phyloP scores from a whole-genome alignment of 2,329 filamentous ascomycete species.

The Ophiostoma novo-ulmi region DNA sequence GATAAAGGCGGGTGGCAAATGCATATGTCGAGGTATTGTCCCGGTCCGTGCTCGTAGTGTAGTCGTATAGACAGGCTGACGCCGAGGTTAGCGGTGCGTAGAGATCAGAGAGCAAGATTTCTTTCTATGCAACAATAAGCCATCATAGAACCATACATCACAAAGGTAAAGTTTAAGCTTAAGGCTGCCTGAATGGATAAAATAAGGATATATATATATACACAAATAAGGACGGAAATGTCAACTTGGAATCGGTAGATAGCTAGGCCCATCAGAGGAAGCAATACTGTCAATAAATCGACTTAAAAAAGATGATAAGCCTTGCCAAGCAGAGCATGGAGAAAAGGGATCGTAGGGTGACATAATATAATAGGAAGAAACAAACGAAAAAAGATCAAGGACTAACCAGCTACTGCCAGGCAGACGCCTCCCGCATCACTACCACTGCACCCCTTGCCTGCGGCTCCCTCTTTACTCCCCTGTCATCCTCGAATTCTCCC shows the following conservation, averaged over 20 bases:
- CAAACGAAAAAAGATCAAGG: background rate
- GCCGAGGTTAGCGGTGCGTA: too few relatives aligned
- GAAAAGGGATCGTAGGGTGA: background rate
- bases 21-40: background rate
- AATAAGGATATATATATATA: too few relatives aligned
- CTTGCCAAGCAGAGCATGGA: background rate
- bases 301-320: background rate
- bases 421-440: background rate
- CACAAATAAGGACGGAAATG: too few relatives aligned
- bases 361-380: background rate
- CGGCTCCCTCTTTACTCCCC: background rate
- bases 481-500: background rate
- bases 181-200: background rate
- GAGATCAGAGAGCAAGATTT: too few relatives aligned
- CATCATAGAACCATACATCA: too few relatives aligned
- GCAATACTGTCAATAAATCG: accelerated
- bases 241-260: too few relatives aligned
- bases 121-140: too few relatives aligned
- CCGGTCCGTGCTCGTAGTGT: background rate
- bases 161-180: background rate
- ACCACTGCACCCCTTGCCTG: background rate
- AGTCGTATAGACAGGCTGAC: too few relatives aligned
- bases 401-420: background rate
- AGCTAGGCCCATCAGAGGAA: background rate
- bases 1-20: background rate